phyloP scores from a whole-genome alignment of 2,329 filamentous ascomycete species.

The Geoglossum cookeanum region DNA sequence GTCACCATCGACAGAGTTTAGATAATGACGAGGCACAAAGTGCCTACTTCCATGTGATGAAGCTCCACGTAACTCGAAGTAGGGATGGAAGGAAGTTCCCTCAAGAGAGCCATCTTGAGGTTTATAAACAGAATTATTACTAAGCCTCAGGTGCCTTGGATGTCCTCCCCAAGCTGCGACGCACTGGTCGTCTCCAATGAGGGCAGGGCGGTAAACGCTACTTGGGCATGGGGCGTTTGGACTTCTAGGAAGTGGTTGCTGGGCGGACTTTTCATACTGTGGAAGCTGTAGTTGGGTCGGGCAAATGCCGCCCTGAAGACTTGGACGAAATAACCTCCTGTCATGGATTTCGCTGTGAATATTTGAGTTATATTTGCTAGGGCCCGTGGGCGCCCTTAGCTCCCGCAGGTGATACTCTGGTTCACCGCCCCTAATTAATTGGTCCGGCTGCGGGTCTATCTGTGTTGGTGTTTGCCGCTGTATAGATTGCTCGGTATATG shows the following conservation, averaged over 20 bases:
- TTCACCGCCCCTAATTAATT: background rate
- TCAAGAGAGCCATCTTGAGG: slow-evolving; percentile 1
- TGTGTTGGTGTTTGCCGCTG: background rate
- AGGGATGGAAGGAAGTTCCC: background rate
- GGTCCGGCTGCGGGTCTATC: background rate
- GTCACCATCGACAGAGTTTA: background rate
- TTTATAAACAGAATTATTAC: background rate
- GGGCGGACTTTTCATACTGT: background rate
- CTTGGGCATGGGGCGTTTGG: background rate
- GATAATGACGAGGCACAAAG: background rate
- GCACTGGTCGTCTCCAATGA: background rate
- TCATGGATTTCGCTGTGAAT: background rate
- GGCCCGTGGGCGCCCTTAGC: background rate
- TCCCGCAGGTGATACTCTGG: background rate
- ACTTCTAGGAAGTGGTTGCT: background rate
- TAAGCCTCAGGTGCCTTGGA: background rate
- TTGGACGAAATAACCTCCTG: background rate
- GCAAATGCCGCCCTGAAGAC: background rate
- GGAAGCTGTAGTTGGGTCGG: background rate
- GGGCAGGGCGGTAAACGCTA: background rate
- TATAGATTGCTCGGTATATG: background rate
- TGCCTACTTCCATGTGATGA: background rate
- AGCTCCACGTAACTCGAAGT: background rate
- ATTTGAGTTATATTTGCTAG: background rate
- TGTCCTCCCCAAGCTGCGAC: background rate